A percentile compares a stretch with the other conserved stretches of the same genome.
Conservation (phyloP, 1,284 basidiomycete species). For the Phaffia rhodozyma region DNA sequence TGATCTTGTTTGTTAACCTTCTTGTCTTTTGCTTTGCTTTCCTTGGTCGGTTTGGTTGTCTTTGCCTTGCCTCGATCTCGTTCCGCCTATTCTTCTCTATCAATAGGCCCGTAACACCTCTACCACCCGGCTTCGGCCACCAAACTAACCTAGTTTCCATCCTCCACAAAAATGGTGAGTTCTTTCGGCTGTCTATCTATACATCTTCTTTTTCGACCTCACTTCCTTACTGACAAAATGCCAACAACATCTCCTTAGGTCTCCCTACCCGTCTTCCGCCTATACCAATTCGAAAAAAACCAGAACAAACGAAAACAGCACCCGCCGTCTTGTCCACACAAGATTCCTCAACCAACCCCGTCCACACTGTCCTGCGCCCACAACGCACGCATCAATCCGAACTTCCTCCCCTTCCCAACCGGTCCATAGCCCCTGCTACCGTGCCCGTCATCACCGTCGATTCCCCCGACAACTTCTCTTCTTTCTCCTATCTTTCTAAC, state of each 20-base stretch:
- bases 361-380: slow-evolving; percentile 8
- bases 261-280: slow-evolving; percentile 4
- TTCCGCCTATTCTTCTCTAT: background rate
- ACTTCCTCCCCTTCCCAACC: slow-evolving; percentile 8
- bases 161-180: slow-evolving; percentile 11
- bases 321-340: slow-evolving; percentile 2
- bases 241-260: background rate
- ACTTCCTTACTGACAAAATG: background rate
- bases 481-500: background rate
- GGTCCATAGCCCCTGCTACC: background rate
- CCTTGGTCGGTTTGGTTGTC: too few species aligned
- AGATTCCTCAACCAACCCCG: slow-evolving; percentile 2
- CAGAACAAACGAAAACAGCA: slow-evolving; percentile 1
- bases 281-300: background rate
- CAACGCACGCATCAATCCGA: background rate
- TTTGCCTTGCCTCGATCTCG: background rate
- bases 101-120: slow-evolving; percentile 3
- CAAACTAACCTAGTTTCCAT: background rate
- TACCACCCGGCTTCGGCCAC: slow-evolving; percentile 13
- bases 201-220: background rate
- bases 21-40: too few species aligned
- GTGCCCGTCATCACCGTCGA: slow-evolving; percentile 8
- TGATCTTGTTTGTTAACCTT: too few species aligned
- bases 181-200: background rate
- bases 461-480: background rate